Evolutionary conservation across 208 protist species (phyloP).

Genomic region (Crithidia thermophila): DNA sequence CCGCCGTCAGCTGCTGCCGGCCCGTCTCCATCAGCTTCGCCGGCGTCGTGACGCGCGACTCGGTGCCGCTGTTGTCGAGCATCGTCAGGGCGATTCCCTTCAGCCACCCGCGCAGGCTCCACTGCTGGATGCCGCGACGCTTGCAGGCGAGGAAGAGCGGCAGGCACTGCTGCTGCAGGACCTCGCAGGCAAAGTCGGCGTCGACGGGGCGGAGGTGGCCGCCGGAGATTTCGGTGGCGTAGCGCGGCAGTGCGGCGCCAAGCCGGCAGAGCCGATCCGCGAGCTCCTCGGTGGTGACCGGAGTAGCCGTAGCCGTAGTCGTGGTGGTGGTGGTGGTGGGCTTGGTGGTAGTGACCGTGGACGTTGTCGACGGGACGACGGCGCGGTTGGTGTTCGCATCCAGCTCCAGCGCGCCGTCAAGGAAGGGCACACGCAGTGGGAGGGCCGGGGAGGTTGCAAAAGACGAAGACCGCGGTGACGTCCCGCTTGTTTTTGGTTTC

Average conservation of each 20-base stretch:
- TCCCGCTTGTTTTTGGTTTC: background rate
- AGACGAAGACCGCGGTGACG: background rate
- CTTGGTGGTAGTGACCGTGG: too few species aligned
- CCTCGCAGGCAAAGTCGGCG: conserved; percentile 26
- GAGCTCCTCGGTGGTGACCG: conserved; percentile 46
- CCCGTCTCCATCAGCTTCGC: conserved; percentile 24
- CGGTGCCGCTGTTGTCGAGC: conserved; percentile 32
- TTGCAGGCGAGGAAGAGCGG: conserved; percentile 39
- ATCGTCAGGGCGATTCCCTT: conserved; percentile 26
- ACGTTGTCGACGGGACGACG: too few species aligned
- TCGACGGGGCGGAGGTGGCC: conserved; percentile 30
- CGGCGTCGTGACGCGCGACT: conserved; percentile 29
- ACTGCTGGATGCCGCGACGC: conserved; percentile 43
- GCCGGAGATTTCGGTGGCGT: conserved; percentile 28
- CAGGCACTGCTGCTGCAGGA: conserved; percentile 38
- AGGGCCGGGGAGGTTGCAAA: background rate
- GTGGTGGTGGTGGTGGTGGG: too few species aligned
- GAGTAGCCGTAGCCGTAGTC: too few species aligned
- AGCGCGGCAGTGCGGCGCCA: conserved; percentile 44
- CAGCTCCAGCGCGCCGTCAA: conserved; percentile 31
- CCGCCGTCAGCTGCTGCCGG: conserved; percentile 10
- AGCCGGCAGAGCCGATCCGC: conserved; percentile 66
- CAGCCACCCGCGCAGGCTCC: conserved; percentile 39
- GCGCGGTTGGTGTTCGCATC: conserved; percentile 8
- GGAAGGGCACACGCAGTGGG: conserved; percentile 19